Base-by-base conservation (phyloP, 352 stramenopile genomes). In the Globisporangium orthogonon region DNA sequence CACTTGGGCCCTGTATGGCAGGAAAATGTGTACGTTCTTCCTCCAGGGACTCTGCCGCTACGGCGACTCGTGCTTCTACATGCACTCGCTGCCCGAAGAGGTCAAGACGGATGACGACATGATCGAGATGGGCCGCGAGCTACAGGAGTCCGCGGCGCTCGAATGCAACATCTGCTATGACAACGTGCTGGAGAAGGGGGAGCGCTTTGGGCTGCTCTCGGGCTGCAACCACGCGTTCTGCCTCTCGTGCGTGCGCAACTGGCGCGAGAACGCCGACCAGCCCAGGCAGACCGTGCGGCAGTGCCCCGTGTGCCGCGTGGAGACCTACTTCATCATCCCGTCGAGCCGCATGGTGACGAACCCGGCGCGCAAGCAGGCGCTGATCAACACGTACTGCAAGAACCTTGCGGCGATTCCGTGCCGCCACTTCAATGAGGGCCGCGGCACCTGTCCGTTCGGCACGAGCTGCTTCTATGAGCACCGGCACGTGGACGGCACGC, bases 111-210 rank as follows among this genome's bases (percentile, higher is more conserved):
- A 76, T 31, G 70, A 76, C 13, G 76, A 89, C 50, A 77, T 76
- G 57, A 63, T 73, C 28, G 63, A 71, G 1, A 78, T 82, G 56
- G 66, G 75, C n/a, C 65, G 84, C 58, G 83, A 93, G 67, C 66
- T 90, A 28, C 58, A 75, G 30, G 67, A 77, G 7, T 92, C 83
- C 6, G 57, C 74, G 44, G 78, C 86, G 0, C 63, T 92, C 29
- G 86, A 94, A 67, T 95, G 86, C 58, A 86, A 83, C 54, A 91
- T 95, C 61, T 95, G 86, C 70, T 89, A 86, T 59, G 86, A 95
- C 54, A 76, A 80, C 62, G 71, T 94, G 43, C 61, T 92, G 55
- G 54, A 60, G 33, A 88, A 89, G 58, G 72, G 72, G 41, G 83
- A 93, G 61, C 83, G 83, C 43, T 95, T 95, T 60, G 86, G 86